Conservation (phyloP, 2,329 filamentous ascomycete species). For the Lachnellula hyalina region DNA sequence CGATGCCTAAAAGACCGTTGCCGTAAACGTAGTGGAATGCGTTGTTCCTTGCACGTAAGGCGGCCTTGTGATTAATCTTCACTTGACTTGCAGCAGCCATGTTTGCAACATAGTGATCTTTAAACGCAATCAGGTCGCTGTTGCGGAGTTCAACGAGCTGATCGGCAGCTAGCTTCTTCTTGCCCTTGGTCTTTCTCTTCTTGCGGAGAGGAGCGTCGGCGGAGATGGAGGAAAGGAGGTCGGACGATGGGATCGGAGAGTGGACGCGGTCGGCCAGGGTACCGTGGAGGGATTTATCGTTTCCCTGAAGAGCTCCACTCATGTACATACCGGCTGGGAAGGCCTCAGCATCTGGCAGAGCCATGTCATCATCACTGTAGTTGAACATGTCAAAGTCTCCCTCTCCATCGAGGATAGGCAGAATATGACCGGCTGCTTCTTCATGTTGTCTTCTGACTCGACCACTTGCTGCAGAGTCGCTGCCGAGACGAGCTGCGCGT, state of each 20-base stretch:
- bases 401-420: slow-evolving; percentile 26
- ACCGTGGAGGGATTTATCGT: slow-evolving; percentile 18
- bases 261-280: slow-evolving; percentile 20
- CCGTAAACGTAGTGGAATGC: slow-evolving; percentile 57
- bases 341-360: slow-evolving; percentile 27
- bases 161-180: slow-evolving; percentile 43
- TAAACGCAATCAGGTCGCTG: slow-evolving; percentile 51
- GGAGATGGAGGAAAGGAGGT: slow-evolving; percentile 33
- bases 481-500: slow-evolving; percentile 20
- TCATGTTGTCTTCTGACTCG: slow-evolving; percentile 39
- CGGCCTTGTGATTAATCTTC: slow-evolving; percentile 39
- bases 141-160: slow-evolving; percentile 47
- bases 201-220: slow-evolving; percentile 36
- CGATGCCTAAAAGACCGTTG: slow-evolving; percentile 50
- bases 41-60: slow-evolving; percentile 53
- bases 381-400: slow-evolving; percentile 24
- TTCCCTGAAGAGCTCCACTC: slow-evolving; percentile 19
- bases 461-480: slow-evolving; percentile 35
- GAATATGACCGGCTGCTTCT: slow-evolving; percentile 30
- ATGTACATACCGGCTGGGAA: slow-evolving; percentile 22
- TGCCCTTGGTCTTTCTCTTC: slow-evolving; percentile 27
- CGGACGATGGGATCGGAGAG: slow-evolving; percentile 12
- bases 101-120: slow-evolving; percentile 51
- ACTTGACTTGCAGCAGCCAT: slow-evolving; percentile 46
- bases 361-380: slow-evolving; percentile 29